Evolutionary conservation across 2,329 filamentous ascomycete species (phyloP), one percentile per base, ranked within the genome.

Genomic region (Penicillium freii): DNA sequence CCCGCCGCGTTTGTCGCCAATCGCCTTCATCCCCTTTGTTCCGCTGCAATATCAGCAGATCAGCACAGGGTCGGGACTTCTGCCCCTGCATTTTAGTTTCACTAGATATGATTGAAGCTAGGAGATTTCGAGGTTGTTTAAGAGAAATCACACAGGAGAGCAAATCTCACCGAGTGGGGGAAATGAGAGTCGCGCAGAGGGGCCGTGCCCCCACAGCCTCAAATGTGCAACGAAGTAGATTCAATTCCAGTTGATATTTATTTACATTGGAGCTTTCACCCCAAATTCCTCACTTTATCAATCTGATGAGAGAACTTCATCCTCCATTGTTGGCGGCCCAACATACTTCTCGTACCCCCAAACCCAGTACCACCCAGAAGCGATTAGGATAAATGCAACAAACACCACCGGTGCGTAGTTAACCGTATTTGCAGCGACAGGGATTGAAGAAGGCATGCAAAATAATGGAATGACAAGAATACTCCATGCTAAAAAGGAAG

Each of bases 401-500:
- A 90, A 89, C 19, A 91, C 87, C 42, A 85, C 87, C 7, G 85
- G 84, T 1, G 87, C 87, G 73, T 89, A 91, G 79, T 91, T 91
- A 77, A 89, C 86, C 19, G 78, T 80, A 17, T 73, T 68, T 4
- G 81, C 73, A 0, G 79, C 80, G 34, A 88, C 84, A 10, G 87
- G 87, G 11, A 90, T 75, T 31, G 73, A 75, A 0, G 84, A 81
- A 7, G 62, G 63, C 64, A 66, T 66, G 19, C 62, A 90, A 77
- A 90, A 90, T 13, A 90, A 81, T 2, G 87, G 86, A 49, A 90
- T 83, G 23, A 85, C 86, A 50, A 91, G 80, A 17, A 80, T 65
- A 46, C 84, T 86, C 87, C 87, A 90, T 52, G 36, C 64, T 65
- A 40, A 15, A 23, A 48, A 21, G 2, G 5, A 13, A 17, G 5